Evolutionary conservation across 352 stramenopile species (phyloP).

Genomic region (Globisporangium canariense): DNA sequence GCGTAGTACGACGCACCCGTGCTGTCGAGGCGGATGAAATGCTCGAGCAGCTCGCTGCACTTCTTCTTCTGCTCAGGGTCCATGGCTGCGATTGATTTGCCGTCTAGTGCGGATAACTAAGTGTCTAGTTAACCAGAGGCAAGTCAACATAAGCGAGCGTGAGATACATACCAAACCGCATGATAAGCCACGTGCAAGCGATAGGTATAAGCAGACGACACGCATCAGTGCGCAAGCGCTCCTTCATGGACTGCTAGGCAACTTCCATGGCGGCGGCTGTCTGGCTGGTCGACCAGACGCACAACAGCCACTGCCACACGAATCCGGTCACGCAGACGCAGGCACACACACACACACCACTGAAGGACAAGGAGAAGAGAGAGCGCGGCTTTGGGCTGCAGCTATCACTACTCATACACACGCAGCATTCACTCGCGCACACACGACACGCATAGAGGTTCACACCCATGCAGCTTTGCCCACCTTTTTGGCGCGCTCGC

Average conservation of each 20-base stretch:
- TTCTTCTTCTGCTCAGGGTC: constrained; percentile 80
- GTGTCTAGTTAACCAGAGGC: no score
- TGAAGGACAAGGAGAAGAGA: neutral
- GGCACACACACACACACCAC: neutral
- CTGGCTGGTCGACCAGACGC: no score
- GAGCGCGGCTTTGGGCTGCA: neutral
- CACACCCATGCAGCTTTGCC: neutral
- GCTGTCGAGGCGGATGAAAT: constrained; percentile 79
- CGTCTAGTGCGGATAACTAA: no score
- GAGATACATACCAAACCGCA: no score
- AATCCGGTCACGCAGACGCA: no score
- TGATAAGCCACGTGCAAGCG: no score
- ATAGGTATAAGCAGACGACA: no score
- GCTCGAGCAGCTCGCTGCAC: constrained; percentile 73
- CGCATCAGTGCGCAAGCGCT: no score
- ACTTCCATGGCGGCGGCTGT: no score
- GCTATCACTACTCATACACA: neutral
- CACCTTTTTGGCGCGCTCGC: neutral
- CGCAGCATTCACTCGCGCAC: neutral
- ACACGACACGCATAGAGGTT: neutral
- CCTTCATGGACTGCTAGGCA: no score
- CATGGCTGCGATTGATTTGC: constrained; percentile 26
- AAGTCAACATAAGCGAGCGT: no score
- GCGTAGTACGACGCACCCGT: constrained; percentile 32
- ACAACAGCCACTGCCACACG: no score